Evolutionary conservation across 1,284 basidiomycete genomes (phyloP).

Genomic region (Tremellales sp.): DNA sequence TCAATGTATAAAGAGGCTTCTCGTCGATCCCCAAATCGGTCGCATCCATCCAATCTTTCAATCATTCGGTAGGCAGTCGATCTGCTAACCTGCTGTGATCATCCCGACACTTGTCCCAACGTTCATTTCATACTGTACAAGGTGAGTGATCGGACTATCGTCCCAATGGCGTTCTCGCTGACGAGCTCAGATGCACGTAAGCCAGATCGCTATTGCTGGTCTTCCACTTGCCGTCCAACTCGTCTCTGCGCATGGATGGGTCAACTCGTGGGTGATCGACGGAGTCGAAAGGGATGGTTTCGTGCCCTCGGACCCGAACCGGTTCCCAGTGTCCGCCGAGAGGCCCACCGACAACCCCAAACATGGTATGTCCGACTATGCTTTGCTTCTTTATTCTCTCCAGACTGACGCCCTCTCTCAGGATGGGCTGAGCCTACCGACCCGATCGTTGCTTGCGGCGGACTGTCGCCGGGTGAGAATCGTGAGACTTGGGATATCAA

Average conservation of each 20-base stretch:
- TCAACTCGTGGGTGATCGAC: constrained; percentile 12
- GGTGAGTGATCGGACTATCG: too few relatives aligned
- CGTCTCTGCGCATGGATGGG: constrained; percentile 27
- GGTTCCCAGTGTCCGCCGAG: constrained; percentile 14
- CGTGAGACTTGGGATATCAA: constrained; percentile 16
- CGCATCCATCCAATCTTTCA: too few relatives aligned
- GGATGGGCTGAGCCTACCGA: constrained; percentile 20
- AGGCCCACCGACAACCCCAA: constrained; percentile 18
- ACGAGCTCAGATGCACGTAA: too few relatives aligned
- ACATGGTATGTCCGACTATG: constrained; percentile 14
- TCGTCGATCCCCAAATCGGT: too few relatives aligned
- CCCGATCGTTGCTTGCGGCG: constrained; percentile 20
- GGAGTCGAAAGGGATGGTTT: constrained; percentile 12
- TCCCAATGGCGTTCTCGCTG: too few relatives aligned
- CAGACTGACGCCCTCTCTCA: neutral
- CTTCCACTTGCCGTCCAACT: too few relatives aligned
- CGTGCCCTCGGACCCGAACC: constrained; percentile 14
- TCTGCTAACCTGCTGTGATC: too few relatives aligned
- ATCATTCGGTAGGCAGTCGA: too few relatives aligned
- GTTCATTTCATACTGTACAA: too few relatives aligned
- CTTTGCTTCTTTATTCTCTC: neutral
- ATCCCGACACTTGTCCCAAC: too few relatives aligned
- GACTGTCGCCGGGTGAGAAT: constrained; percentile 8
- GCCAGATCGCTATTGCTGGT: too few relatives aligned
- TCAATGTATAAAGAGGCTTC: too few relatives aligned